phyloP scores from a whole-genome alignment of 768 basidiomycete species.

The Sporobolomyces roseus region DNA sequence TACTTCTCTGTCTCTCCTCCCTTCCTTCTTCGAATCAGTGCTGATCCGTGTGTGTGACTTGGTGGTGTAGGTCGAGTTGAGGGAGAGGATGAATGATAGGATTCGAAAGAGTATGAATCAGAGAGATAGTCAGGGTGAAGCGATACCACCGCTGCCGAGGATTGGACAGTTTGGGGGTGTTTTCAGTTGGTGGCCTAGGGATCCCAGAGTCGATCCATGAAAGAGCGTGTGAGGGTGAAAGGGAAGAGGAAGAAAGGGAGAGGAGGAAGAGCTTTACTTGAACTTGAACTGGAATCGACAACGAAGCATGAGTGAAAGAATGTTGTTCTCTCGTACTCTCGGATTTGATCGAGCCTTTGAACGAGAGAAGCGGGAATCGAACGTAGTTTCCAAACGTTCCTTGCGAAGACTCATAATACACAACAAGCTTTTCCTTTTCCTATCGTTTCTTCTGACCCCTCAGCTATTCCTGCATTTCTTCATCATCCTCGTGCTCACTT shows the following conservation, averaged over 20 bases:
- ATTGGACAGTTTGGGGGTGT: slow-evolving; percentile 1
- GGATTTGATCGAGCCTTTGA: too few species aligned
- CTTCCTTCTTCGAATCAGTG: too few species aligned
- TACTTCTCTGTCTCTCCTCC: not conserved
- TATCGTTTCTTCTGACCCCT: not conserved
- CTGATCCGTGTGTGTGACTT: not conserved
- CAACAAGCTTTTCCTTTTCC: too few species aligned
- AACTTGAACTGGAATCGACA: too few species aligned
- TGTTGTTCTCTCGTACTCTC: too few species aligned
- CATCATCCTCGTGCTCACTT: not conserved
- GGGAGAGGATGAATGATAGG: not conserved
- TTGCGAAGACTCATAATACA: too few species aligned
- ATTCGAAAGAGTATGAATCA: not conserved
- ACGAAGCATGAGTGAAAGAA: too few species aligned
- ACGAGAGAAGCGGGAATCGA: too few species aligned
- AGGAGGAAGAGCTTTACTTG: too few species aligned
- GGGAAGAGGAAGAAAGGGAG: too few species aligned
- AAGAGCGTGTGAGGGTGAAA: not conserved
- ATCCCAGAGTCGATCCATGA: not conserved
- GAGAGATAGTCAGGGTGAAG: not conserved
- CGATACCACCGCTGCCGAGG: not conserved
- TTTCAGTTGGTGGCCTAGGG: slow-evolving; percentile 17
- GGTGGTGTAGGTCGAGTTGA: not conserved
- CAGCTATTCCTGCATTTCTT: not conserved
- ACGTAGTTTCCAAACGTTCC: too few species aligned